Conservation (phyloP, 805 yeast species). For the Hanseniaspora jakobsenii region DNA sequence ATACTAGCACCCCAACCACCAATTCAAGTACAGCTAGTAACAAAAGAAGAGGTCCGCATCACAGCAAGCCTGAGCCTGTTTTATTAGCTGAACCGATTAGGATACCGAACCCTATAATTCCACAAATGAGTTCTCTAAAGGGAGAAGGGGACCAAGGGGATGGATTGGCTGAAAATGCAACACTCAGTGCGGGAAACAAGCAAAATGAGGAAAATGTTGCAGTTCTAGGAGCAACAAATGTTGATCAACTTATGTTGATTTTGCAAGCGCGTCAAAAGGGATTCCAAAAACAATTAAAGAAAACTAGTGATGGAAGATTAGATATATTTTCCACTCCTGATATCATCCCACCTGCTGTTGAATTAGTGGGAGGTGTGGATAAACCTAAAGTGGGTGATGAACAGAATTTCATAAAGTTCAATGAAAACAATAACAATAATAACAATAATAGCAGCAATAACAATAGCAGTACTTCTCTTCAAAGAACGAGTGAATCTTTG, state of each 20-base stretch:
- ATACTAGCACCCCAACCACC: background rate
- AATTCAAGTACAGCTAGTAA: background rate
- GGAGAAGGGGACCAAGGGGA: background rate
- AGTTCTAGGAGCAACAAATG: constrained; percentile 71
- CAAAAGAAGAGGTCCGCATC: background rate
- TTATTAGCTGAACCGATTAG: constrained; percentile 14
- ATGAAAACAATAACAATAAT: background rate
- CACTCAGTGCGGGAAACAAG: background rate
- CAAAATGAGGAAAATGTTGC: constrained; percentile 43
- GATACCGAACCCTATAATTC: constrained; percentile 13
- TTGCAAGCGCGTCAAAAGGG: constrained; percentile 81
- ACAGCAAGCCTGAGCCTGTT: background rate
- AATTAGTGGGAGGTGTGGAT: constrained; percentile 69
- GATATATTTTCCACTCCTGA: constrained; percentile 38
- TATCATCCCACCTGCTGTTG: constrained; percentile 46
- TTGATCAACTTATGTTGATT: constrained; percentile 82
- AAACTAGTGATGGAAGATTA: constrained; percentile 58
- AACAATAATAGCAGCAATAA: background rate
- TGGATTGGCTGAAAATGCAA: background rate
- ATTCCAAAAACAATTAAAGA: constrained; percentile 48
- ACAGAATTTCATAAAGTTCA: background rate
- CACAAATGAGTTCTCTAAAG: background rate
- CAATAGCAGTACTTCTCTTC: no score
- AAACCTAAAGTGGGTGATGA: constrained; percentile 36
- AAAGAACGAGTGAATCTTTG: no score